Base-by-base conservation (phyloP, 139 green algal species). In the Micractinium conductrix region DNA sequence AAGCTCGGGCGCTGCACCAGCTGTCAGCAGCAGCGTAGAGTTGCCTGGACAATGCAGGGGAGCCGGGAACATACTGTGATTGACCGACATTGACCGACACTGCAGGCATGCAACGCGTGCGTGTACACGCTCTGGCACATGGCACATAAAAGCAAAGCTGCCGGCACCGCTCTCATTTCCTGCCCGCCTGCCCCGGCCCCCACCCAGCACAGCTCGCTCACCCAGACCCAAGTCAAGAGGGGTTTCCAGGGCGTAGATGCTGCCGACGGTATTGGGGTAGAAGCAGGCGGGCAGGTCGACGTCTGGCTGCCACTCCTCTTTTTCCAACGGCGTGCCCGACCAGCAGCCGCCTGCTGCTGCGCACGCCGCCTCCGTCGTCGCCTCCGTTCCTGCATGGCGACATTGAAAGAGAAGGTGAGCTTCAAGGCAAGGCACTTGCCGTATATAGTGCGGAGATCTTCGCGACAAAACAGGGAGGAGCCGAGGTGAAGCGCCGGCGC, bases 321-420 rank as follows among this genome's bases (percentile, higher is more conserved):
- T 68, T 1, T n/a, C 10, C 22, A 78, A 62, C 21, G 80, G 21
- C 1, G 28, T 28, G 6, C 79, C 81, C 5, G 58, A 38, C 89
- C 89, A 93, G 82, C 91, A 93, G 81, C 91, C 93, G 30, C 81
- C 84, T 40, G 53, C 83, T 6, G 26, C 50, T 65, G 85, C 73
- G 65, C 91, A 93, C 26, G 67, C 67, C 26, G 65, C 40, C 55
- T 88, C 68, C 21, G 67, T 78, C 17, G 90, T 93, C 17, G 89
- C 90, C 9, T 78, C 28, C 67, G 88, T 91, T 9, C 90, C 89
- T 92, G 79, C 58, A 58, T 21, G 43, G n/a, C n/a, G n/a, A n/a
- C n/a, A n/a, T n/a, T n/a, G n/a, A n/a, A n/a, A n/a, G n/a, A n/a
- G n/a, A n/a, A n/a, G n/a, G n/a, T n/a, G n/a, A n/a, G n/a, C n/a